Evolutionary conservation across 768 basidiomycete species (phyloP).

Genomic region (Artomyces pyxidatus): DNA sequence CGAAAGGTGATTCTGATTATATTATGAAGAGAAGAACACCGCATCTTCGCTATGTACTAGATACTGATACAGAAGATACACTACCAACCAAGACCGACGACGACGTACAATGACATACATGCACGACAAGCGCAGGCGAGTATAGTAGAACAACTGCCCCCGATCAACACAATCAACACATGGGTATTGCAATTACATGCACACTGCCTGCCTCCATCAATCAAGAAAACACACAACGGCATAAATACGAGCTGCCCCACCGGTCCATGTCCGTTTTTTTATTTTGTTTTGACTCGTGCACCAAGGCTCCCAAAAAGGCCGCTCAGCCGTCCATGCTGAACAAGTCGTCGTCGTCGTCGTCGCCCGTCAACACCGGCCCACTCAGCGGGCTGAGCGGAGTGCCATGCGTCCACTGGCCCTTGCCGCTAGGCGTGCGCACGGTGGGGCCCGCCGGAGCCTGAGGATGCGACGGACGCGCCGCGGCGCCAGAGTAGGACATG

Average conservation of each 20-base stretch:
- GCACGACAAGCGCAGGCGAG: not conserved
- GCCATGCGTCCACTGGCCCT: slow-evolving; percentile 28
- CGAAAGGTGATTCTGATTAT: not conserved
- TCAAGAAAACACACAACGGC: not conserved
- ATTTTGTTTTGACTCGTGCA: not conserved
- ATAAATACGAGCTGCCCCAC: not conserved
- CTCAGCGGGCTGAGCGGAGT: slow-evolving; percentile 52
- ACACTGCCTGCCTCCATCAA: too few relatives aligned
- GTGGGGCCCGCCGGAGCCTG: slow-evolving; percentile 15
- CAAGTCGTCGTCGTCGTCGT: slow-evolving; percentile 66
- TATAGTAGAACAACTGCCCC: not conserved
- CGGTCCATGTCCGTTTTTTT: slow-evolving; percentile 1
- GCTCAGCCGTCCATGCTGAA: slow-evolving; percentile 57
- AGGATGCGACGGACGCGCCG: slow-evolving; percentile 19
- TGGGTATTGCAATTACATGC: not conserved
- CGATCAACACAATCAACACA: not conserved
- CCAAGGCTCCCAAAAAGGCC: not conserved
- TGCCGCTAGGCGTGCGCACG: slow-evolving; percentile 23
- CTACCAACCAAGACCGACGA: not conserved
- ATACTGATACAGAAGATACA: slow-evolving; percentile 5
- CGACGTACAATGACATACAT: not conserved
- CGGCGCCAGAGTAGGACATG: slow-evolving; percentile 45
- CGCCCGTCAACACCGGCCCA: slow-evolving; percentile 47
- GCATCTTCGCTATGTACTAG: slow-evolving; percentile 1
- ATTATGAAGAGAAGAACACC: not conserved